phyloP scores from a whole-genome alignment of 176 grass and related monocot species.

The Secale cereale region DNA sequence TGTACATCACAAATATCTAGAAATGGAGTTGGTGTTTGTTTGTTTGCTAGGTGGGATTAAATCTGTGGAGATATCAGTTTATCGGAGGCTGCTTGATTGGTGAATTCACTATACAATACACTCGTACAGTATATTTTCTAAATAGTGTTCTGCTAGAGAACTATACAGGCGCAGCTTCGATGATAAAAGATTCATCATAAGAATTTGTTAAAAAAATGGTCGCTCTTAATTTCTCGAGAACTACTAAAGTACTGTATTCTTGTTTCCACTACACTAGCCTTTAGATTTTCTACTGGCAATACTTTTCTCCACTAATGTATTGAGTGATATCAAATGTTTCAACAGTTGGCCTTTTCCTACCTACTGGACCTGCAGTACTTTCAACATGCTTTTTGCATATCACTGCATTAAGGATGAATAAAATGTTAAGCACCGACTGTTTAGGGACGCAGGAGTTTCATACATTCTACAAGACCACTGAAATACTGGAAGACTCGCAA shows the following conservation, averaged over 20 bases:
- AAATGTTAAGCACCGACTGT: conserved; percentile 60
- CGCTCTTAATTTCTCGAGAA: background rate
- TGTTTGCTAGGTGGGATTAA: background rate
- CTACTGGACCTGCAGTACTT: conserved; percentile 61
- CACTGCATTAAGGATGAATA: conserved; percentile 74
- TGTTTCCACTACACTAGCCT: conserved; percentile 14
- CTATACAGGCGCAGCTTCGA: background rate
- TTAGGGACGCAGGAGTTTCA: conserved; percentile 47
- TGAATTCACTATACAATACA: background rate
- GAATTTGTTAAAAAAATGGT: background rate
- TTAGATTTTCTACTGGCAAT: conserved; percentile 20
- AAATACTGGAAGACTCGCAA: conserved; percentile 39
- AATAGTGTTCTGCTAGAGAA: background rate
- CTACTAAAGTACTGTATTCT: background rate
- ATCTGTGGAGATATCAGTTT: background rate
- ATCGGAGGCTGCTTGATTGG: background rate
- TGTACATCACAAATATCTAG: background rate
- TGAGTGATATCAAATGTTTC: conserved; percentile 56
- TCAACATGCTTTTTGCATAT: conserved; percentile 59
- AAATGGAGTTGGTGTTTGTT: background rate
- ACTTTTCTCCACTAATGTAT: conserved; percentile 41
- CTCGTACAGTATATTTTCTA: background rate
- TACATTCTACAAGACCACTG: conserved; percentile 38
- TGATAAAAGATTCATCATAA: background rate
- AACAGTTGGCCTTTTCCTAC: conserved; percentile 68